phyloP scores from a whole-genome alignment of 495 filamentous ascomycete species.

The Aspergillus indologenus region DNA sequence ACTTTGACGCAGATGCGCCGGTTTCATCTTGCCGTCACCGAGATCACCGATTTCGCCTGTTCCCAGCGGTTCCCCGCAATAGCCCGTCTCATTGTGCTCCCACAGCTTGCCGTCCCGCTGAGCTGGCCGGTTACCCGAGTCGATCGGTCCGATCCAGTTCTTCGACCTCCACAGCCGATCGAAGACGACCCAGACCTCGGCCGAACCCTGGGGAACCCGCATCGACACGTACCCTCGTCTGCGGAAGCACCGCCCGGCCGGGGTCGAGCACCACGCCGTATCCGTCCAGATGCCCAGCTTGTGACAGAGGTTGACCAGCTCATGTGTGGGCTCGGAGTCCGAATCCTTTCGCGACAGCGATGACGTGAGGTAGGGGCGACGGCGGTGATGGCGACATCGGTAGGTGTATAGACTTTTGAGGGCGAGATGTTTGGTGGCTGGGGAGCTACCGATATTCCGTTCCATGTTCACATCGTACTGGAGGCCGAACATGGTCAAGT shows the following conservation, averaged over 20 bases:
- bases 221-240: slow-evolving; percentile 56
- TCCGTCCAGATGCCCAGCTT: slow-evolving; percentile 62
- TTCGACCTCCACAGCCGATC: slow-evolving; percentile 60
- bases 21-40: slow-evolving; percentile 54
- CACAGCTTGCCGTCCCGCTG: slow-evolving; percentile 50
- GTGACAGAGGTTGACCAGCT: slow-evolving; percentile 60
- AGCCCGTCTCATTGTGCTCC: slow-evolving; percentile 56
- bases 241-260: slow-evolving; percentile 55
- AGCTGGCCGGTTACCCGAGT: slow-evolving; percentile 16
- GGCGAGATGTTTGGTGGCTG: slow-evolving; percentile 40
- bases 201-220: slow-evolving; percentile 48
- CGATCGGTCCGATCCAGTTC: slow-evolving; percentile 54
- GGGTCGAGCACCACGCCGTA: slow-evolving; percentile 62
- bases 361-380: slow-evolving; percentile 55
- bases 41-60: slow-evolving; percentile 36
- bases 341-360: slow-evolving; percentile 56
- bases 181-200: slow-evolving; percentile 63
- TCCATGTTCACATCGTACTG: slow-evolving; percentile 46
- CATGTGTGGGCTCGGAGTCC: slow-evolving; percentile 60
- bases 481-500: slow-evolving; percentile 48
- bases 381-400: slow-evolving; percentile 58
- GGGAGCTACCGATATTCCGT: slow-evolving; percentile 31
- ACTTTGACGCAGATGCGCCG: slow-evolving; percentile 54
- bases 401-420: slow-evolving; percentile 61
- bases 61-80: slow-evolving; percentile 55